Conservation (phyloP, 805 yeast species). For the Nakazawaea ernobii region DNA sequence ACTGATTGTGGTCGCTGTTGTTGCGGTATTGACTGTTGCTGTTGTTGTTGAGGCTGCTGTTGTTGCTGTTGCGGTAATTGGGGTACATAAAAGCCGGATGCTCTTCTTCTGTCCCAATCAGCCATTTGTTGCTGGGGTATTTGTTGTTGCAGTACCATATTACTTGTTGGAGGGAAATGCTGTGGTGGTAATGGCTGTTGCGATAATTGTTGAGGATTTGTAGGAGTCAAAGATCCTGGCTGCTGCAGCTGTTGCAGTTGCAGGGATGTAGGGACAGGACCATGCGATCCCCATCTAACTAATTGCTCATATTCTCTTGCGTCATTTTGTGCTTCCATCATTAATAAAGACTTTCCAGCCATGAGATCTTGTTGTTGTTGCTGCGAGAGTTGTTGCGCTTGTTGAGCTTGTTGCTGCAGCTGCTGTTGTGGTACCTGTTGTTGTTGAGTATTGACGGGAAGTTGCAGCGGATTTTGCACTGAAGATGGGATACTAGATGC, state of each 20-base stretch:
- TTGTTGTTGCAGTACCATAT: slow-evolving; percentile 18
- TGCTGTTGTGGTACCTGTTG: slow-evolving; percentile 2
- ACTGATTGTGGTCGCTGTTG: slow-evolving; percentile 7
- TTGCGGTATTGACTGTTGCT: neutral
- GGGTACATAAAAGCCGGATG: slow-evolving; percentile 4
- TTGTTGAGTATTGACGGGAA: neutral
- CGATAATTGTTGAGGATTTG: slow-evolving; percentile 1
- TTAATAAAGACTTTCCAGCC: slow-evolving; percentile 37
- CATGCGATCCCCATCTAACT: slow-evolving; percentile 26
- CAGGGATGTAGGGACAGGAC: neutral
- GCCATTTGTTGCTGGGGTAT: slow-evolving; percentile 1
- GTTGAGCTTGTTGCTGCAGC: slow-evolving; percentile 6
- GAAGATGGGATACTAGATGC: slow-evolving; percentile 9
- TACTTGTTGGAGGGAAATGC: slow-evolving; percentile 12
- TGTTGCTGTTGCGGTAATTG: slow-evolving; percentile 7
- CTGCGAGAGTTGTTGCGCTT: slow-evolving; percentile 12
- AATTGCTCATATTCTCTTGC: slow-evolving; percentile 41
- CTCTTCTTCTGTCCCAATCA: slow-evolving; percentile 12
- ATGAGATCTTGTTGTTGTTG: slow-evolving; percentile 18
- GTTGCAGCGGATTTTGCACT: slow-evolving; percentile 8
- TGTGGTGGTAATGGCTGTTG: slow-evolving; percentile 8
- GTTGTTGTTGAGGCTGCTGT: neutral
- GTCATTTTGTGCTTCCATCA: slow-evolving; percentile 42
- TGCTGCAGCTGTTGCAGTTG: slow-evolving; percentile 6
- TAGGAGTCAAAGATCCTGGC: slow-evolving; percentile 7